Base-by-base conservation (phyloP, 1,284 basidiomycete species). In the Pseudozyma tsukubaensis region DNA sequence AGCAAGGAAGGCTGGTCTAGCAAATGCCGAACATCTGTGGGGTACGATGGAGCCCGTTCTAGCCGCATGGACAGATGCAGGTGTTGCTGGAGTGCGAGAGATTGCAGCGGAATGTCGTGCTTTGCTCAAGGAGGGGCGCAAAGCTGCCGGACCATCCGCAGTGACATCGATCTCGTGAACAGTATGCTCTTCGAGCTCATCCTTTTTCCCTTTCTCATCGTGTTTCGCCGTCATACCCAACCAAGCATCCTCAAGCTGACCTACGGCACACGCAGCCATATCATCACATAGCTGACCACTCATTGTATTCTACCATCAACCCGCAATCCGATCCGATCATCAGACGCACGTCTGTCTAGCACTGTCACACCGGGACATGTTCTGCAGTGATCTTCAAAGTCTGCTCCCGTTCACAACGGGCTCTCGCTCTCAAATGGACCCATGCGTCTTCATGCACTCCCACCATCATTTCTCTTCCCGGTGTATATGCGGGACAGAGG, bases 11-110 rank as follows among this genome's bases (percentile, higher is more conserved):
- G 52, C 49, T 11, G 78, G 74, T 9, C 56, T 80, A 21, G 66
- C 72, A 16, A 61, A 69, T 43, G 76, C 78, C n/a, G 68, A 78
- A 34, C 57, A 69, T 18, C 55, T 79, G 13, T 80, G 77, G 75
- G 71, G 75, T 3, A 70, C 65, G 1, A 67, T 74, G 68, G 77
- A 78, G 56, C 60, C 70, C 5, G 77, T 79, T 1, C 52, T 80
- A 13, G 74, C 77, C 8, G 68, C 69, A 0, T 80, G 78, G 78
- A 68, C 63, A 3, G 74, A 77, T 39, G 73, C 71, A 0, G 78
- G 78, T 11, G 74, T 80, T 11, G 18, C 52, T 12, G 78, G 78
- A 1, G 67, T 76, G 2, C 59, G 67, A 35, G 77, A 77, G 34
- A 74, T 80, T 16, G 67, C 72, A n/a, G 62, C 64, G 16, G 77